These are phyloP conservation scores for Fusarium nurragi DNA, from an alignment of 2,329 filamentous ascomycete species.

Conservation along the genomic window DNA sequence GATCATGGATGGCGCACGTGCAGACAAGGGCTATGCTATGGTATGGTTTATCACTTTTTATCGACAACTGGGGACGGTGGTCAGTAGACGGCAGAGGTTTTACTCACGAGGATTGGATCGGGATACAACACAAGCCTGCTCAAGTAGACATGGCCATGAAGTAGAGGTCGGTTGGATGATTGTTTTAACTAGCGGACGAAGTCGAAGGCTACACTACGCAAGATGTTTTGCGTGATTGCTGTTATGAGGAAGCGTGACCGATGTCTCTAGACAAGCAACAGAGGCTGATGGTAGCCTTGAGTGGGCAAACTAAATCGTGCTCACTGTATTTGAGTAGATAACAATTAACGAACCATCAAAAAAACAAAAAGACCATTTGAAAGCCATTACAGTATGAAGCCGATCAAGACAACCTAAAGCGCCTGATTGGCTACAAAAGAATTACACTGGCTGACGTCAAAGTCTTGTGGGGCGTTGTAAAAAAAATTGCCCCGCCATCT, in stretches of 20 bases:
- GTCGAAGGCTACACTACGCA: conserved; percentile 6
- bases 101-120: conserved; percentile 34
- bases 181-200: conserved; percentile 22
- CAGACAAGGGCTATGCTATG: conserved; percentile 29
- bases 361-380: not conserved
- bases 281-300: conserved; percentile 13
- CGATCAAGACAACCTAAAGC: not conserved
- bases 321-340: conserved; percentile 13
- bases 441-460: conserved; percentile 47
- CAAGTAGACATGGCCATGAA: conserved; percentile 14
- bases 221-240: conserved; percentile 17
- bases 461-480: conserved; percentile 23
- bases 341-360: conserved; percentile 27
- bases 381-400: not conserved
- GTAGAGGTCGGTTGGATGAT: conserved; percentile 36
- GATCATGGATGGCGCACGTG: conserved; percentile 43
- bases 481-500: conserved; percentile 49
- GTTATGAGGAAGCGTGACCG: conserved; percentile 23
- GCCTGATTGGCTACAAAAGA: conserved; percentile 23
- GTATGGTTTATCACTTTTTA: conserved; percentile 36
- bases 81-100: conserved; percentile 6
- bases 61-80: conserved; percentile 27
- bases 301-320: not conserved
- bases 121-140: conserved; percentile 30
- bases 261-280: conserved; percentile 19